Percentiles rank a stretch among this genome's conserved stretches.
Conservation (phyloP, 1,284 basidiomycete species). For the Cryptococcus wingfieldii region DNA sequence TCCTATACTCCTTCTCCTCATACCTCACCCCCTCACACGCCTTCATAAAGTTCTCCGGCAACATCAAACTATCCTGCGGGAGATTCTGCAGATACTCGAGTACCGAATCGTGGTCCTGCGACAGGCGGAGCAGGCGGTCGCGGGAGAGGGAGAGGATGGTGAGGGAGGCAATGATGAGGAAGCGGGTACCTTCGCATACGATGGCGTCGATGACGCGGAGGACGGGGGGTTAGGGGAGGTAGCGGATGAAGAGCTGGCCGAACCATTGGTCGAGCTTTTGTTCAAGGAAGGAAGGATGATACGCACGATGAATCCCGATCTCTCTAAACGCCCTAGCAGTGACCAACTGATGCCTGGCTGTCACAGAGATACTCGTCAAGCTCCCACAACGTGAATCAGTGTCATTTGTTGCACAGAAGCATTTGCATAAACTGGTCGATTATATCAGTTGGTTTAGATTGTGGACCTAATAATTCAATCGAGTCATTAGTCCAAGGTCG, state of each 20-base stretch:
- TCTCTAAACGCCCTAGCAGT: conserved; percentile 56
- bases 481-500: conserved; percentile 5
- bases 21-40: conserved; percentile 40
- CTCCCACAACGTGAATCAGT: no score
- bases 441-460: conserved; percentile 7
- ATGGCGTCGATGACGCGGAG: conserved; percentile 84
- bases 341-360: no score
- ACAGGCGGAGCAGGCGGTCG: conserved; percentile 35
- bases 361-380: no score
- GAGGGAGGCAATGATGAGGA: conserved; percentile 73
- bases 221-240: conserved; percentile 70
- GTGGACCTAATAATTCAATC: background rate
- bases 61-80: conserved; percentile 42
- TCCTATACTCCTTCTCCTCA: conserved; percentile 42
- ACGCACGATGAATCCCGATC: conserved; percentile 52
- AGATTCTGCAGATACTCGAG: conserved; percentile 35
- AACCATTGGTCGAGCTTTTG: conserved; percentile 40
- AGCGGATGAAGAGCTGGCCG: conserved; percentile 62
- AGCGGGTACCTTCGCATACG: conserved; percentile 74
- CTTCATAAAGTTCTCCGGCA: conserved; percentile 44
- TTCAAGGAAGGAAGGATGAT: background rate
- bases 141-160: conserved; percentile 57
- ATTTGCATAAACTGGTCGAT: background rate
- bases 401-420: no score
- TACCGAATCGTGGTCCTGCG: conserved; percentile 21